These are phyloP conservation scores for Lippia alba DNA, from an alignment of 305 asterid species.

Conservation along the genomic window DNA sequence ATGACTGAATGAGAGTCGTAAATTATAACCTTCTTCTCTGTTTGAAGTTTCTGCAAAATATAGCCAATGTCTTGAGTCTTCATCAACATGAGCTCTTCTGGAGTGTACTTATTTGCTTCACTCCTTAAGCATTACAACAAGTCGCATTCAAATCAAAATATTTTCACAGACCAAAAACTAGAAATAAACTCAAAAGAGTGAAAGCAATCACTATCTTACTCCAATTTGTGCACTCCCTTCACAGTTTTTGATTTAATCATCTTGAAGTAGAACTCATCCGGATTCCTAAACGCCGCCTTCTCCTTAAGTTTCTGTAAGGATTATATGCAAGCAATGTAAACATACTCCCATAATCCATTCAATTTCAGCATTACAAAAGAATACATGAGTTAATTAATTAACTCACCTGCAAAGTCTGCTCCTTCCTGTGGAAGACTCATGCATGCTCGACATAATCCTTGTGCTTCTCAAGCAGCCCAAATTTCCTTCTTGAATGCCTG, in stretches of 20 bases:
- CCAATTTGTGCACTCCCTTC: constrained; percentile 70
- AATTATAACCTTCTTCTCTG: constrained; percentile 67
- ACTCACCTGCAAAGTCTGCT: constrained; percentile 67
- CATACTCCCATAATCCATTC: background rate
- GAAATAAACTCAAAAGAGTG: background rate
- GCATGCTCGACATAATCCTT: constrained; percentile 92
- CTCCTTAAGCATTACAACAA: constrained; percentile 52
- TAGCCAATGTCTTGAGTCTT: constrained; percentile 85
- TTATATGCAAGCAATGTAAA: constrained; percentile 11
- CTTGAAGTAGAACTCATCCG: constrained; percentile 88
- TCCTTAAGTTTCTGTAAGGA: constrained; percentile 79
- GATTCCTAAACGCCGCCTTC: constrained; percentile 83
- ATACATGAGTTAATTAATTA: background rate
- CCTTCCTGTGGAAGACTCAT: constrained; percentile 65
- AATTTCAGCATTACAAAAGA: background rate
- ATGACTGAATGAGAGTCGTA: background rate
- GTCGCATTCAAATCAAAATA: constrained; percentile 18
- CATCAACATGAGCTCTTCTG: constrained; percentile 80
- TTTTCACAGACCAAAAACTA: too few species aligned
- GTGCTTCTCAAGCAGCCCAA: constrained; percentile 86
- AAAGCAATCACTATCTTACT: constrained; percentile 51
- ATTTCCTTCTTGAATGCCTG: constrained; percentile 72
- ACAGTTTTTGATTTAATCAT: constrained; percentile 68
- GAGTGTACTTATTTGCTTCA: constrained; percentile 64
- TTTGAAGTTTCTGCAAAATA: constrained; percentile 68